Evolutionary conservation across 2,329 filamentous ascomycete genomes (phyloP).

Genomic region (Trichocomaceae sp.): DNA sequence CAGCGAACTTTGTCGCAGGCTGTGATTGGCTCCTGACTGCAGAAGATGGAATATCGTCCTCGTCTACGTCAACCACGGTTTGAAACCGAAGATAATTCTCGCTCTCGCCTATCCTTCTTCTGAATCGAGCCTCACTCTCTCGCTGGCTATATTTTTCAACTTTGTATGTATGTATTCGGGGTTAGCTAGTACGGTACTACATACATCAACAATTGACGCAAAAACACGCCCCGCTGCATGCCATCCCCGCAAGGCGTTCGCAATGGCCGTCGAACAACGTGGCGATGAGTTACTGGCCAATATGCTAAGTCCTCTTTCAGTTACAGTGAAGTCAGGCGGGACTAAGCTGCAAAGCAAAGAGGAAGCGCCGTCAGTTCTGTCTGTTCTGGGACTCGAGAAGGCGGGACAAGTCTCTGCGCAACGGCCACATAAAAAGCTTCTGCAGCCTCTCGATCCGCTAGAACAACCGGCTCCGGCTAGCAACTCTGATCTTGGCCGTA

Average conservation of each 20-base stretch:
- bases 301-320: not conserved
- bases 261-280: not conserved
- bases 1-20: not conserved
- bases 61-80: too few species aligned
- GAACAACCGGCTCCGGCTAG: conserved; percentile 1
- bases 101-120: too few species aligned
- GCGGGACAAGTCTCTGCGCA: not conserved
- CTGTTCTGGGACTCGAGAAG: not conserved
- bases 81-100: too few species aligned
- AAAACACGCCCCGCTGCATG: not conserved
- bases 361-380: not conserved
- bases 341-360: not conserved
- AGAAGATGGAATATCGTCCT: too few species aligned
- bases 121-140: too few species aligned
- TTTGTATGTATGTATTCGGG: not conserved
- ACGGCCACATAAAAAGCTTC: not conserved
- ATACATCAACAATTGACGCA: not conserved
- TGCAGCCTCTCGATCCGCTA: conserved; percentile 4
- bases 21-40: too few species aligned
- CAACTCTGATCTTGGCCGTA: conserved; percentile 16
- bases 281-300: conserved; percentile 7
- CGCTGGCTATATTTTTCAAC: too few species aligned
- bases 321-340: not conserved
- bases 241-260: not conserved
- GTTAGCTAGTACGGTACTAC: not conserved